Percentiles rank a stretch among this genome's conserved stretches.
phyloP scores from a whole-genome alignment of 192 early-diverging fungal genomes.

The Backusella luteola region DNA sequence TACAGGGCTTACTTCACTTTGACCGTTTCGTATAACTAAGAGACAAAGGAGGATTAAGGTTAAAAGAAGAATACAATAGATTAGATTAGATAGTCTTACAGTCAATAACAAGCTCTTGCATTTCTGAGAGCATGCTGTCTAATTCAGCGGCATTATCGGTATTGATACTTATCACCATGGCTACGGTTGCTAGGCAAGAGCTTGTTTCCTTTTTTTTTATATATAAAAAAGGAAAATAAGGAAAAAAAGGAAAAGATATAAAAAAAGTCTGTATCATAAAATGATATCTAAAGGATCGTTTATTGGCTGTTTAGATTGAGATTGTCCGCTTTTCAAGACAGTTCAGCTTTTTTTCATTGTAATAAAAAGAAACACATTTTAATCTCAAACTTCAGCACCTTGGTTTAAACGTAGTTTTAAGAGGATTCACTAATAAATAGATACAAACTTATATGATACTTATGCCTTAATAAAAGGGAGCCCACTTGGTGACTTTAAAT shows the following conservation, averaged over 20 bases:
- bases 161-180: constrained; percentile 12
- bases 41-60: constrained; percentile 8
- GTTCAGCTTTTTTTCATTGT: neutral
- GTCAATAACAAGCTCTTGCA: constrained; percentile 19
- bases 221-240: neutral
- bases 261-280: neutral
- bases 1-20: constrained; percentile 32
- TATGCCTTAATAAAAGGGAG: neutral
- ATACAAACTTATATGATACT: neutral
- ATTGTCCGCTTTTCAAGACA: neutral
- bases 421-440: neutral
- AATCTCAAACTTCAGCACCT: neutral
- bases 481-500: neutral
- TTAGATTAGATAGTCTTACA: neutral
- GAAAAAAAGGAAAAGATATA: neutral
- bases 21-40: constrained; percentile 46
- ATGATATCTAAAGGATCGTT: neutral
- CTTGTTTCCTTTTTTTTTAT: neutral
- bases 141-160: constrained; percentile 14
- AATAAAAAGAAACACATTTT: neutral
- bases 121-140: constrained; percentile 16
- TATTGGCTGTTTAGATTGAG: neutral
- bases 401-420: neutral
- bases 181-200: neutral
- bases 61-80: neutral